Evolutionary conservation across 306 rosid species (phyloP), one percentile per base, ranked within the genome.

Genomic region (Lathyrus tuberosus): DNA sequence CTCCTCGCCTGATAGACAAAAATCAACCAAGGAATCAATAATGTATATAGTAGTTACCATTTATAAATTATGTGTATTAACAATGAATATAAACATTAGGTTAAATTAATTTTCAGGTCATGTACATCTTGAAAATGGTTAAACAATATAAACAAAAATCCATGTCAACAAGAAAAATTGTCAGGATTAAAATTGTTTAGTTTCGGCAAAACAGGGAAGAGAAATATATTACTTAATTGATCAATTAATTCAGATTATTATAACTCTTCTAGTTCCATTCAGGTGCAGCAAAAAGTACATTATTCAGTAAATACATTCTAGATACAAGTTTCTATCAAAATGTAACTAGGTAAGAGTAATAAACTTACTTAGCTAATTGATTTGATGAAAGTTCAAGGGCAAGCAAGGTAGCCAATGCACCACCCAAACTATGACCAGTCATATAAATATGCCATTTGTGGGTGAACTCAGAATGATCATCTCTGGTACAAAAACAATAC

Each of bases 351-450:
- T 42, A 44, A 70, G 62, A 77, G 30, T 17, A 70, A 71, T 65
- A 26, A 81, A 72, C 97, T 81, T 78, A 93, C 98, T 85, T 93
- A 37, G 87, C 84, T 62, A 93, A 77, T 74, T 90, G 97, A 69
- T 89, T 90, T 42, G 96, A 86, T 35, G 97, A 85, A 76, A 93
- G 97, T 76, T 93, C 98, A 54, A 93, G 97, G 48, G 96, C 91
- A 57, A 90, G 94, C 86, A 93, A 87, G 74, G 94, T 93, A 9
- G 98, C 96, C 79, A 93, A 77, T 69, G 97, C 98, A 65, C 98
- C 98, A 40, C 98, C 98, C 79, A 90, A 85, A 84, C 98, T 93
- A 77, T 93, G 98, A 76, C 98, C 98, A 70, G 98, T 93, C 63
- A 90, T 77, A 78, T 85, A 93, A 78, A 90, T 78, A 57, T 93